These are phyloP conservation scores for Oryza australiensis DNA, from an alignment of 176 grass and related monocot genomes.

Conservation along the genomic window DNA sequence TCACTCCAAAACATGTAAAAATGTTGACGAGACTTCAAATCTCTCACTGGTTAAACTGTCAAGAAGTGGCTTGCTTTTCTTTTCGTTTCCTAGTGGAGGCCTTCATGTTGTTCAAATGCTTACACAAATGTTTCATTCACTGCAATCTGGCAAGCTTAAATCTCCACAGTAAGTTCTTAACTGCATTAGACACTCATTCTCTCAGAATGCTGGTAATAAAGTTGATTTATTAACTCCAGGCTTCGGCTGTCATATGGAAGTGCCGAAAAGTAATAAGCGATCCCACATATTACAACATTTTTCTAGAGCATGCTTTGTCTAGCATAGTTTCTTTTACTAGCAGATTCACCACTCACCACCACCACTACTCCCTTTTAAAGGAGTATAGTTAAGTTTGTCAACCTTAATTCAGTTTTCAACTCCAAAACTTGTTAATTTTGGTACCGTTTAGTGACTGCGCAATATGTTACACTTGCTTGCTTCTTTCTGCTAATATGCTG, in stretches of 20 bases:
- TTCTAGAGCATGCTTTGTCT: conserved; percentile 12
- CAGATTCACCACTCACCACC: too few relatives aligned
- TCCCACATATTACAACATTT: neutral
- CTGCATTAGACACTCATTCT: neutral
- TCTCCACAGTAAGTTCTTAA: conserved; percentile 59
- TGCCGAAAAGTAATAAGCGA: neutral
- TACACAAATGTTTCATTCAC: conserved; percentile 61
- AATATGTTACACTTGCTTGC: neutral
- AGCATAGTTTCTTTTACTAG: neutral
- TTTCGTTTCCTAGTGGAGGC: conserved; percentile 63
- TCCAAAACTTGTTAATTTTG: conserved; percentile 1
- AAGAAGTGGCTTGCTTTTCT: conserved; percentile 82
- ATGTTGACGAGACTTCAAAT: conserved; percentile 40
- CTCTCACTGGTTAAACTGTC: conserved; percentile 90
- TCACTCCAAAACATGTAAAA: conserved; percentile 41
- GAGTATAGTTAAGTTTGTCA: neutral
- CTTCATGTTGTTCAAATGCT: conserved; percentile 64
- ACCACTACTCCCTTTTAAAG: too few relatives aligned
- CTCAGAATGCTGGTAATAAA: neutral
- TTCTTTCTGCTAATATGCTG: neutral
- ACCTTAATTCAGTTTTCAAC: conserved; percentile 19
- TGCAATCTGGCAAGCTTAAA: conserved; percentile 73
- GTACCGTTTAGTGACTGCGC: conserved; percentile 14
- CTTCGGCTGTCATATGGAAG: neutral
- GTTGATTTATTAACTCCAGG: neutral